These are phyloP conservation scores for Kwoniella europaea DNA, from an alignment of 768 basidiomycete species.

Conservation along the genomic window DNA sequence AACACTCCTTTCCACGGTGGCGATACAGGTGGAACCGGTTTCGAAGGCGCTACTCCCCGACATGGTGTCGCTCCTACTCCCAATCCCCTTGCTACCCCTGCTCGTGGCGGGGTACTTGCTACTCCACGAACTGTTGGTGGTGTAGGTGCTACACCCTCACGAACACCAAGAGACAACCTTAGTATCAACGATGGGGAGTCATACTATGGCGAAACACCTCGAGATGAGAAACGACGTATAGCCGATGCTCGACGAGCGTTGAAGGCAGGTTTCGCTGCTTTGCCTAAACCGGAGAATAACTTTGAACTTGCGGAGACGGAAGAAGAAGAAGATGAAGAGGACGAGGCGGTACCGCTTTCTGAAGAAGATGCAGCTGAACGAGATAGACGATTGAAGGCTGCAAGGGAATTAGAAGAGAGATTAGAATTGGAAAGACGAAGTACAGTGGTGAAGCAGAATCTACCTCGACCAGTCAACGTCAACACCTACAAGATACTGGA, in stretches of 20 bases:
- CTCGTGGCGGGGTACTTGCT: slow-evolving; percentile 63
- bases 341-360: slow-evolving; percentile 58
- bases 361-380: slow-evolving; percentile 93
- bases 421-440: slow-evolving; percentile 81
- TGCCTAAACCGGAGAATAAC: slow-evolving; percentile 95
- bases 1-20: slow-evolving; percentile 87
- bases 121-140: slow-evolving; percentile 63
- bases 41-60: slow-evolving; percentile 92
- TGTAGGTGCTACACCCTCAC: slow-evolving; percentile 73
- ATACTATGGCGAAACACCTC: slow-evolving; percentile 71
- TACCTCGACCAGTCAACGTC: slow-evolving; percentile 86
- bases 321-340: slow-evolving; percentile 69
- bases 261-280: slow-evolving; percentile 75
- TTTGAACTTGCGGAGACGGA: slow-evolving; percentile 93
- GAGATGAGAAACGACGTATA: slow-evolving; percentile 70
- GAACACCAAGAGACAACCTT: slow-evolving; percentile 92
- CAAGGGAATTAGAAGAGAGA: slow-evolving; percentile 75
- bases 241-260: slow-evolving; percentile 75
- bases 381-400: slow-evolving; percentile 72
- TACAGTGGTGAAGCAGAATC: slow-evolving; percentile 74
- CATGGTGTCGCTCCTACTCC: slow-evolving; percentile 90
- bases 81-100: slow-evolving; percentile 90
- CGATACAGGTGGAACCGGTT: slow-evolving; percentile 82
- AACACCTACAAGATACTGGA: slow-evolving; percentile 70
- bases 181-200: slow-evolving; percentile 79